phyloP scores from a whole-genome alignment of 2,329 filamentous ascomycete species.

The Leptographium lundbergii region DNA sequence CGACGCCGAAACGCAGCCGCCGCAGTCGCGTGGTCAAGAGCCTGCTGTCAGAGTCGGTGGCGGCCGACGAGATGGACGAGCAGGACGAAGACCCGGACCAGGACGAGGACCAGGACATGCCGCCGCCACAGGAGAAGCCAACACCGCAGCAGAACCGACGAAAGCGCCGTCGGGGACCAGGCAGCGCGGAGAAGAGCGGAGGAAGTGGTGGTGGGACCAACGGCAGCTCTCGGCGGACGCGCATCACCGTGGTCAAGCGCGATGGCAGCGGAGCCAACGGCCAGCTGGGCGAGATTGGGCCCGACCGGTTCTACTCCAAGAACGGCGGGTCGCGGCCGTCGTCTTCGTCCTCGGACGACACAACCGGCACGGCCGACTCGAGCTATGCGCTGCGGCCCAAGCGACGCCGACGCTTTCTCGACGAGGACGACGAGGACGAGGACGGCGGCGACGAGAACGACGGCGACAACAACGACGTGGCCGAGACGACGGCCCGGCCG shows the following conservation, averaged over 20 bases:
- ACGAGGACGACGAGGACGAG: slow-evolving; percentile 25
- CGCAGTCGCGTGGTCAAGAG: slow-evolving; percentile 9
- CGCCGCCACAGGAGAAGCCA: background rate
- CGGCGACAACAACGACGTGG: slow-evolving; percentile 11
- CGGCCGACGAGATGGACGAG: slow-evolving; percentile 5
- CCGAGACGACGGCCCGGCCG: background rate
- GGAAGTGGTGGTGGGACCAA: background rate
- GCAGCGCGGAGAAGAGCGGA: background rate
- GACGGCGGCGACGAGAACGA: slow-evolving; percentile 14
- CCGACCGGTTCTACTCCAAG: slow-evolving; percentile 25
- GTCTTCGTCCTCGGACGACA: slow-evolving; percentile 36
- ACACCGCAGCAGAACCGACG: background rate
- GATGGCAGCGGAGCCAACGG: background rate
- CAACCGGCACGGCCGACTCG: slow-evolving; percentile 32
- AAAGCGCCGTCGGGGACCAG: background rate
- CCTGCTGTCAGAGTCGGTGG: slow-evolving; percentile 11
- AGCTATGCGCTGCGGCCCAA: slow-evolving; percentile 42
- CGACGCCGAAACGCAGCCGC: slow-evolving; percentile 8
- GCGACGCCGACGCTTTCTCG: slow-evolving; percentile 26
- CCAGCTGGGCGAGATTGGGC: slow-evolving; percentile 22
- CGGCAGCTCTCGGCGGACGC: slow-evolving; percentile 9
- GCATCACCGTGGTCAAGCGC: slow-evolving; percentile 10
- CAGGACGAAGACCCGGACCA: background rate
- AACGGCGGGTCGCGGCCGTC: slow-evolving; percentile 33
- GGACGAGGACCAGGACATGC: background rate